Evolutionary conservation across 805 yeast species (phyloP).

Genomic region (Tetrapisispora fleetii): DNA sequence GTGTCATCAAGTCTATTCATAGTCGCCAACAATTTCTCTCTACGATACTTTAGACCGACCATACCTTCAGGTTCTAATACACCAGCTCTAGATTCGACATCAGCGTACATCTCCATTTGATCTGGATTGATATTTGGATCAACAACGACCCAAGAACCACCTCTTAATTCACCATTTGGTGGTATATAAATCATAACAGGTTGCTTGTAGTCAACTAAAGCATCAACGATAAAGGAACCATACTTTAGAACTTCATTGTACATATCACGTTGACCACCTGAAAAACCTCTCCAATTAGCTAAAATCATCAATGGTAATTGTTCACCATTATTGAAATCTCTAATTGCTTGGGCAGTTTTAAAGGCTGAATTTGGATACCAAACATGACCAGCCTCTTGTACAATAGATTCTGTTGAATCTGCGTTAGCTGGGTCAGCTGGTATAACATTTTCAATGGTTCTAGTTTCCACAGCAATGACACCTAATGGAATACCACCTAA

Average conservation of each 20-base stretch:
- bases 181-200: slow-evolving; percentile 97
- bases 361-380: slow-evolving; percentile 99
- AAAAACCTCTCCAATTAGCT: slow-evolving; percentile 99
- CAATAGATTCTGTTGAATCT: slow-evolving; percentile 73
- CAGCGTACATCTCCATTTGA: slow-evolving; percentile 99
- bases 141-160: slow-evolving; percentile 99
- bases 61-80: slow-evolving; percentile 98
- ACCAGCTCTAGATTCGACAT: slow-evolving; percentile 91
- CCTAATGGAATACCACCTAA: slow-evolving; percentile 98
- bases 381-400: slow-evolving; percentile 98
- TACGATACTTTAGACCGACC: slow-evolving; percentile 96
- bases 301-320: slow-evolving; percentile 93
- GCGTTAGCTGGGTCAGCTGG: slow-evolving; percentile 99
- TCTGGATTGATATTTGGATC: slow-evolving; percentile 96
- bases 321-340: slow-evolving; percentile 96
- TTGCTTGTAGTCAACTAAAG: slow-evolving; percentile 89
- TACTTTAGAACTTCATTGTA: slow-evolving; percentile 95
- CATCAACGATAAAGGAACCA: slow-evolving; percentile 96
- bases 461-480: slow-evolving; percentile 92
- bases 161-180: slow-evolving; percentile 96
- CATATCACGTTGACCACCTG: slow-evolving; percentile 99
- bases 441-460: slow-evolving; percentile 74
- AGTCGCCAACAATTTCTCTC: slow-evolving; percentile 81
- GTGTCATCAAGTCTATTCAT: slow-evolving; percentile 81
- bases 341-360: slow-evolving; percentile 98